Evolutionary conservation across 768 basidiomycete species (phyloP).

Genomic region (Hydnum rufescens): DNA sequence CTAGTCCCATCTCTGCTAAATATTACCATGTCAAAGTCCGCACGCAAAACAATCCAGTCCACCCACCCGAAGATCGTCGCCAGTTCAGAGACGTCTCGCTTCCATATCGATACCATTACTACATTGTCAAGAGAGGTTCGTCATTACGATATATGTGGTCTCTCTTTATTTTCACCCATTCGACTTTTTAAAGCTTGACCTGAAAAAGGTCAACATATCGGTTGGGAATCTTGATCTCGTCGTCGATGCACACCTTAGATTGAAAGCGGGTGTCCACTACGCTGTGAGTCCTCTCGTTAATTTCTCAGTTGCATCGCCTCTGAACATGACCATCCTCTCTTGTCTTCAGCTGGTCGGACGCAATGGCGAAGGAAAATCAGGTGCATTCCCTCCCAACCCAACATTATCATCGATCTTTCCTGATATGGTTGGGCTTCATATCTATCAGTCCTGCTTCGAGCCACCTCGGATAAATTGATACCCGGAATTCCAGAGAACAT

Average conservation of each 20-base stretch:
- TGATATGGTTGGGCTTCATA: background rate
- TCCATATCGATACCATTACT: conserved; percentile 29
- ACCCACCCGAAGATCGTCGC: background rate
- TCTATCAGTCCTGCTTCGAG: conserved; percentile 20
- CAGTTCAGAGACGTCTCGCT: conserved; percentile 27
- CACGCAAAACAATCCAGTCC: too few species aligned
- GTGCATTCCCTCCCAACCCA: background rate
- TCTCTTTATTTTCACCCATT: background rate
- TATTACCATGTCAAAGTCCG: too few species aligned
- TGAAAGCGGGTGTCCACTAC: conserved; percentile 23
- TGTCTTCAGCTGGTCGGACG: background rate
- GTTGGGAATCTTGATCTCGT: conserved; percentile 34
- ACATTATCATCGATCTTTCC: background rate
- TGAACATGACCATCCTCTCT: background rate
- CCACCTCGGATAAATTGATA: conserved; percentile 26
- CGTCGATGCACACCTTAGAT: conserved; percentile 29
- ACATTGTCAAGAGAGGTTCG: conserved; percentile 15
- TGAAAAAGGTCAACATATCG: conserved; percentile 32
- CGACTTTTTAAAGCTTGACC: conserved; percentile 24
- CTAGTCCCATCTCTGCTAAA: too few species aligned
- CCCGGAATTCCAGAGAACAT: conserved; percentile 28
- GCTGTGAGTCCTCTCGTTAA: background rate
- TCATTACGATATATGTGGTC: background rate
- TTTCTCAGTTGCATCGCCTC: background rate
- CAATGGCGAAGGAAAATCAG: conserved; percentile 3